A percentile compares a stretch with the other conserved stretches of the same genome.
These are phyloP conservation scores for Primulina eburnea DNA, from an alignment of 257 asterid species.

Conservation along the genomic window DNA sequence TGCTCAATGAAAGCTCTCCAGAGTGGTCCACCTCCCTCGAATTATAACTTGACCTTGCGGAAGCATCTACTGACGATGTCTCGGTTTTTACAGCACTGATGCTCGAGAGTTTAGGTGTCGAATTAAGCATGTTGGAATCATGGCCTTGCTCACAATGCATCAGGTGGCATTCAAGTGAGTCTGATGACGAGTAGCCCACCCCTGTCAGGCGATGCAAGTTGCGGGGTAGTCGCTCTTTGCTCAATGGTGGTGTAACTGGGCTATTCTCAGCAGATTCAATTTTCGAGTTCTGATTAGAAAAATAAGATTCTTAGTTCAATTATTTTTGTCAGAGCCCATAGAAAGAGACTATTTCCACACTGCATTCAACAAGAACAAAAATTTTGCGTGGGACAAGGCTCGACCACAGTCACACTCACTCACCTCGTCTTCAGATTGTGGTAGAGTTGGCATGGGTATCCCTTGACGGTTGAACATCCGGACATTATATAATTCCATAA, in stretches of 20 bases:
- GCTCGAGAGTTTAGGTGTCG: constrained; percentile 78
- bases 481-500: constrained; percentile 87
- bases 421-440: constrained; percentile 80
- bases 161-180: constrained; percentile 44
- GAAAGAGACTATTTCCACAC: neutral
- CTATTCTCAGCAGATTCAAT: constrained; percentile 61
- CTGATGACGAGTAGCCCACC: constrained; percentile 44
- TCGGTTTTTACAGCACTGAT: constrained; percentile 70
- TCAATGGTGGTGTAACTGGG: constrained; percentile 71
- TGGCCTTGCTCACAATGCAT: constrained; percentile 37
- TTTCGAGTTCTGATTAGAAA: constrained; percentile 54
- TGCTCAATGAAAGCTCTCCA: constrained; percentile 85
- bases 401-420: neutral
- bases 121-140: constrained; percentile 54
- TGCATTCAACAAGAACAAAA: neutral
- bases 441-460: constrained; percentile 60
- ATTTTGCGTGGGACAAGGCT: neutral
- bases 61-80: constrained; percentile 72
- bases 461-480: constrained; percentile 56
- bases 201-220: constrained; percentile 44
- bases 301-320: neutral
- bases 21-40: constrained; percentile 80
- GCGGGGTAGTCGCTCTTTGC: constrained; percentile 56
- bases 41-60: constrained; percentile 62
- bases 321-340: neutral